Base-by-base conservation (phyloP, 2,329 filamentous ascomycete genomes). In the Xylariaceae sp. region DNA sequence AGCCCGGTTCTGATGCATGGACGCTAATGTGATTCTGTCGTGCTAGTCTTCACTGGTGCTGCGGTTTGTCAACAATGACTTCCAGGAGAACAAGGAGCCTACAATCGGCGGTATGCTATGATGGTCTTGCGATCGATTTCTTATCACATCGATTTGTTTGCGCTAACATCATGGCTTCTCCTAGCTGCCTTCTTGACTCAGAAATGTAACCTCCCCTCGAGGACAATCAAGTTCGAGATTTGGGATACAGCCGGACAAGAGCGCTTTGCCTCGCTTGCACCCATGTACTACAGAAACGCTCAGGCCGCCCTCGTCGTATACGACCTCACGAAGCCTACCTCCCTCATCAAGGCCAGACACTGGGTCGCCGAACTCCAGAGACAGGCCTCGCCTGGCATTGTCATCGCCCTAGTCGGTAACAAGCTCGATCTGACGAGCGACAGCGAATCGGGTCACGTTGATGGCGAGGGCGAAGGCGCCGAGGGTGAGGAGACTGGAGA, bases 241-340 rank as follows among this genome's bases (percentile, higher is more conserved):
- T 99, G 93, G 93, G 93, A 99, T 80, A 97, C 93, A 13, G 93
- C 94, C 49, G 93, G 93, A 72, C 93, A 99, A 77, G 93, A 99
- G 80, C 90, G 93, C 65, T 99, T 97, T 73, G 93, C 93, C 69
- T 95, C 90, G 55, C 85, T 97, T 62, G 94, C 94, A 55, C 94
- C 93, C 70, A 97, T 97, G 94, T 99, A 99, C 83, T 97, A 97
- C 81, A 92, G 93, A 77, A 97, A 99, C 74, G 94, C 94, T 55
- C 93, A 97, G 79, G 92, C 92, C 65, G 94, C 94, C 11, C 89
- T 99, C 67, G 93, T 99, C 63, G 93, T 97, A 74, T 99, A 97
- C 84, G 93, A 99, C 74, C 87, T 99, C 70, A 99, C 94, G 64
- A 97, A 97, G 77, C 89, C 92, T 49, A 94, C 91, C 53, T 96